Conservation (phyloP, 495 filamentous ascomycete species). For the Astrocystis sublimbata region DNA sequence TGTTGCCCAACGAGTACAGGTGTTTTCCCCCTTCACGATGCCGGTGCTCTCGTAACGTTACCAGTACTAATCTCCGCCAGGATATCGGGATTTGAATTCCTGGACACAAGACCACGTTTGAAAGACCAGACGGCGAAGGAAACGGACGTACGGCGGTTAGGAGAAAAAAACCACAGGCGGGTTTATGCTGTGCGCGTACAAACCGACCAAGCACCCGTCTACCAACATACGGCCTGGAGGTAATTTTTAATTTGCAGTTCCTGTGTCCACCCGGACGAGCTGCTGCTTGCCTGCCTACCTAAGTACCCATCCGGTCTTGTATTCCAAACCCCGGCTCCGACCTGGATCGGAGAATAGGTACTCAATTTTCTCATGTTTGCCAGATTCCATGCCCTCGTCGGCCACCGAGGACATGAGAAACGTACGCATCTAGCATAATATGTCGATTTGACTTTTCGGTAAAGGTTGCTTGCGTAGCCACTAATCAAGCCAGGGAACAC, state of each 20-base stretch:
- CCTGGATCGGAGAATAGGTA: slow-evolving; percentile 1
- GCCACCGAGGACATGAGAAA: slow-evolving; percentile 2
- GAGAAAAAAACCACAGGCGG: not conserved
- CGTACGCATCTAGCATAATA: not conserved
- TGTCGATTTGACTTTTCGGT: not conserved
- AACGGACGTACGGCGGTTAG: not conserved
- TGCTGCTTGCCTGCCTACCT: slow-evolving; percentile 10
- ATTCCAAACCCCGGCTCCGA: not conserved
- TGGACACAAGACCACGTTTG: not conserved
- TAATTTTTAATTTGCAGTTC: not conserved
- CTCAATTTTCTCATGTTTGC: not conserved
- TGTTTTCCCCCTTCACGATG: not conserved
- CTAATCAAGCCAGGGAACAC: too few relatives aligned
- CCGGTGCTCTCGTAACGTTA: slow-evolving; percentile 5
- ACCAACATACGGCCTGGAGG: not conserved
- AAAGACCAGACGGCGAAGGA: not conserved
- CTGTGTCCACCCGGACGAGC: not conserved
- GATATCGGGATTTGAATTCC: slow-evolving; percentile 1
- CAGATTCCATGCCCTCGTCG: slow-evolving; percentile 7
- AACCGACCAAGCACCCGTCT: not conserved
- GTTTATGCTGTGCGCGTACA: not conserved
- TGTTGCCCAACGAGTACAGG: not conserved
- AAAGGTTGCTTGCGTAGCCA: slow-evolving; percentile 4
- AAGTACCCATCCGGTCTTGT: not conserved
- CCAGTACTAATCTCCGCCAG: not conserved